Conservation (phyloP, 2,329 filamentous ascomycete genomes). For the Pseudopyricularia javanii region DNA sequence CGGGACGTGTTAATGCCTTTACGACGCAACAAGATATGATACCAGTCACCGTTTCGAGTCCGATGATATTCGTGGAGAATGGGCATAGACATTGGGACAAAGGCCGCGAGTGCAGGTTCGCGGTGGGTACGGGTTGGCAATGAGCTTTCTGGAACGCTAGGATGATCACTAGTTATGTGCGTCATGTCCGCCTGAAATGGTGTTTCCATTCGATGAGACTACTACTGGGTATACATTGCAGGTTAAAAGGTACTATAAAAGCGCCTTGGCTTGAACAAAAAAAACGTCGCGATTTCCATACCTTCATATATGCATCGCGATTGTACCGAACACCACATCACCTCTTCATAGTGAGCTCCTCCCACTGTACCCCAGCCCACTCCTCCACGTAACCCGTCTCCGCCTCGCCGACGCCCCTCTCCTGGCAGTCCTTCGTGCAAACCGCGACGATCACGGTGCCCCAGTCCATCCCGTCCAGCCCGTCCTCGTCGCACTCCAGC, state of each 20-base stretch:
- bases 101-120: constrained; percentile 1
- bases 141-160: not conserved
- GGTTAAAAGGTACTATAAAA: not conserved
- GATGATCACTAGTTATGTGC: not conserved
- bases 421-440: constrained; percentile 68
- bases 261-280: not conserved
- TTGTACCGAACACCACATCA: constrained; percentile 7
- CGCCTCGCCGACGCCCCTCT: constrained; percentile 41
- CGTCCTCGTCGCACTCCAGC: constrained; percentile 65
- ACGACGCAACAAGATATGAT: not conserved
- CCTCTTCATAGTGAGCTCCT: constrained; percentile 45
- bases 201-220: not conserved
- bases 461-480: constrained; percentile 91
- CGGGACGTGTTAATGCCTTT: not conserved
- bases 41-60: not conserved
- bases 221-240: not conserved
- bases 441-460: constrained; percentile 82
- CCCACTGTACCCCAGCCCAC: constrained; percentile 98
- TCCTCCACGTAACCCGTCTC: constrained; percentile 77
- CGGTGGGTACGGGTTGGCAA: not conserved
- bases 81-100: not conserved
- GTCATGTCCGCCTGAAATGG: not conserved
- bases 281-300: not conserved
- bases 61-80: not conserved
- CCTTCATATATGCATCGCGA: not conserved